phyloP scores from a whole-genome alignment of 2,329 filamentous ascomycete genomes.

The Aspergillus bombycis region DNA sequence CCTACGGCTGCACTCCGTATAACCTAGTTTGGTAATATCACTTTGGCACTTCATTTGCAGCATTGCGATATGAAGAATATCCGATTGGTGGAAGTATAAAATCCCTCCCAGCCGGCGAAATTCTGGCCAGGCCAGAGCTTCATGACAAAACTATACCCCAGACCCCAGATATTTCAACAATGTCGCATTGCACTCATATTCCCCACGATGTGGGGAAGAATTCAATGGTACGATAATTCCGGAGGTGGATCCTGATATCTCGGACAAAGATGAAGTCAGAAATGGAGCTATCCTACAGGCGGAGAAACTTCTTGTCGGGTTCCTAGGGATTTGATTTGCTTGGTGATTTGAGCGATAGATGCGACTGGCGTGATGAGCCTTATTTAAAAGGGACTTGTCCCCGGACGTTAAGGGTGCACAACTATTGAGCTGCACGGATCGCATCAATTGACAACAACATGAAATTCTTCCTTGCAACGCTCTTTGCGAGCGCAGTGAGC shows the following conservation, averaged over 20 bases:
- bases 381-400: slow-evolving; percentile 1
- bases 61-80: neutral
- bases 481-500: slow-evolving; percentile 25
- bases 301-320: slow-evolving; percentile 24
- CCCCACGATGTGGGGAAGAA: slow-evolving; percentile 24
- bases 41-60: neutral
- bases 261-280: neutral
- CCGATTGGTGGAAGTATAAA: slow-evolving; percentile 28
- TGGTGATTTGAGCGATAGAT: neutral
- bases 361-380: neutral
- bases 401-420: neutral
- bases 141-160: neutral
- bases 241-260: neutral
- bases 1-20: neutral
- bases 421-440: neutral
- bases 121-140: slow-evolving; percentile 1
- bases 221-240: neutral
- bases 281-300: slow-evolving; percentile 25
- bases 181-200: slow-evolving; percentile 13
- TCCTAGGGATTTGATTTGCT: neutral
- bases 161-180: slow-evolving; percentile 2
- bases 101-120: slow-evolving; percentile 1
- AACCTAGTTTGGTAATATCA: neutral
- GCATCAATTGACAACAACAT: slow-evolving; percentile 15
- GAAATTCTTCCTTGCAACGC: slow-evolving; percentile 28